A percentile compares a stretch with the other conserved stretches of the same genome.
Conservation (phyloP, 345 rosid genomes). For the Ceriops tagal region DNA sequence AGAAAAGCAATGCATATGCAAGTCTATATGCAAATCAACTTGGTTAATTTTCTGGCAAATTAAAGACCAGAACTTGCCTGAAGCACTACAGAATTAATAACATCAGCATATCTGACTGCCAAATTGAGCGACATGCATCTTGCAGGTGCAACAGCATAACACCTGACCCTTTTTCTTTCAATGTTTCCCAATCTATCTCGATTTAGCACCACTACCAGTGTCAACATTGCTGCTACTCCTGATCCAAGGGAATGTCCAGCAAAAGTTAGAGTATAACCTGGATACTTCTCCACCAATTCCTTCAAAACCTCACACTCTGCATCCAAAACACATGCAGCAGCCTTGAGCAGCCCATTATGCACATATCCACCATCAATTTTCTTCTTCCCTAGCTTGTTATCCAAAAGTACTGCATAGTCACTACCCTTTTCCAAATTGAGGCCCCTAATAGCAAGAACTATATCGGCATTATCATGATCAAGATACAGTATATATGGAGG, state of each 20-base stretch:
- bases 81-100: constrained; percentile 88
- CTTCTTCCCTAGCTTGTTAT: constrained; percentile 77
- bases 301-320: constrained; percentile 68
- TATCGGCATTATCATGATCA: constrained; percentile 69
- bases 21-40: neutral
- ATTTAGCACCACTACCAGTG: constrained; percentile 60
- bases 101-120: constrained; percentile 94
- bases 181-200: constrained; percentile 64
- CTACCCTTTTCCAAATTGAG: constrained; percentile 87
- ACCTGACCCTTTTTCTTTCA: constrained; percentile 74
- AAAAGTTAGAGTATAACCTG: constrained; percentile 76
- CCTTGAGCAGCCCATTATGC: constrained; percentile 85
- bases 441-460: constrained; percentile 78
- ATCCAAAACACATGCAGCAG: constrained; percentile 82
- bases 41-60: neutral
- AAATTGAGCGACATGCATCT: constrained; percentile 94
- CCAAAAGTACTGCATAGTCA: constrained; percentile 77
- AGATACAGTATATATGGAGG: constrained; percentile 78
- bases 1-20: neutral
- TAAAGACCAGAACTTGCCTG: constrained; percentile 51
- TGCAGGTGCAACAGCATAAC: constrained; percentile 95
- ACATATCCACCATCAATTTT: constrained; percentile 91
- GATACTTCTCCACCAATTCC: constrained; percentile 57
- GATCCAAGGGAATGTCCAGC: constrained; percentile 95
- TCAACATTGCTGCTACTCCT: constrained; percentile 85